A percentile compares a stretch with the other conserved stretches of the same genome.
Evolutionary conservation across 805 yeast genomes (phyloP).

Genomic region (Saccharomycopsis amapae): DNA sequence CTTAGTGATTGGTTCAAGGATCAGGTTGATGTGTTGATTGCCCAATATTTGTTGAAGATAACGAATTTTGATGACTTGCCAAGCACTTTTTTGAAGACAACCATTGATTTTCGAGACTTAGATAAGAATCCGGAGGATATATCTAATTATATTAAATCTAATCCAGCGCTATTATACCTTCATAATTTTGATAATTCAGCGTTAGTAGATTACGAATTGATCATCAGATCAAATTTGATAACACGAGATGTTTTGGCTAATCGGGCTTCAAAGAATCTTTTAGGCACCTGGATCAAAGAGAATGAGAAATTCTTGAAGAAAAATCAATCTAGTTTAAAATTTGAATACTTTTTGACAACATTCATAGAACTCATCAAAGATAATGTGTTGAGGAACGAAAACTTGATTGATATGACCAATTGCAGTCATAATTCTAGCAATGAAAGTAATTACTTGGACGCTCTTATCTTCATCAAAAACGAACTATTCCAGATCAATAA

Average conservation of each 20-base stretch:
- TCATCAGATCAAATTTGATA: slow-evolving; percentile 14
- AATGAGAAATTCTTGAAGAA: slow-evolving; percentile 21
- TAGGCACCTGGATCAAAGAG: slow-evolving; percentile 17
- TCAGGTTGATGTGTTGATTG: slow-evolving; percentile 16
- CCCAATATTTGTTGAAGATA: slow-evolving; percentile 16
- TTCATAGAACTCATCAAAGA: slow-evolving; percentile 16
- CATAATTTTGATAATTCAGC: slow-evolving; percentile 2
- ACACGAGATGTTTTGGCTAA: slow-evolving; percentile 15
- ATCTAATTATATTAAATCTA: slow-evolving; percentile 7
- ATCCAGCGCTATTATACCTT: slow-evolving; percentile 15
- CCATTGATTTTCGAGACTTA: slow-evolving; percentile 10
- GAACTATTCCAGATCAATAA: slow-evolving; percentile 14
- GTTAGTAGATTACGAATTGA: slow-evolving; percentile 16
- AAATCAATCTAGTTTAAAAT: slow-evolving; percentile 17
- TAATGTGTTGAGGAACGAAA: slow-evolving; percentile 3
- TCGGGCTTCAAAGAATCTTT: slow-evolving; percentile 5
- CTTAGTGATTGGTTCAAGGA: slow-evolving; percentile 14
- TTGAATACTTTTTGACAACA: slow-evolving; percentile 11
- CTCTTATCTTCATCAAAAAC: slow-evolving; percentile 12
- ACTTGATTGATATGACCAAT: background rate
- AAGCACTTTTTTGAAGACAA: slow-evolving; percentile 11
- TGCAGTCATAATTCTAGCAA: background rate
- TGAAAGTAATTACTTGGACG: slow-evolving; percentile 12
- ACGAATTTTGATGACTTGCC: slow-evolving; percentile 16
- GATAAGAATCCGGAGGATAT: slow-evolving; percentile 3